A percentile compares a stretch with the other conserved stretches of the same genome.
Evolutionary conservation across 495 filamentous ascomycete genomes (phyloP).

Genomic region (Penicillium paxilli): DNA sequence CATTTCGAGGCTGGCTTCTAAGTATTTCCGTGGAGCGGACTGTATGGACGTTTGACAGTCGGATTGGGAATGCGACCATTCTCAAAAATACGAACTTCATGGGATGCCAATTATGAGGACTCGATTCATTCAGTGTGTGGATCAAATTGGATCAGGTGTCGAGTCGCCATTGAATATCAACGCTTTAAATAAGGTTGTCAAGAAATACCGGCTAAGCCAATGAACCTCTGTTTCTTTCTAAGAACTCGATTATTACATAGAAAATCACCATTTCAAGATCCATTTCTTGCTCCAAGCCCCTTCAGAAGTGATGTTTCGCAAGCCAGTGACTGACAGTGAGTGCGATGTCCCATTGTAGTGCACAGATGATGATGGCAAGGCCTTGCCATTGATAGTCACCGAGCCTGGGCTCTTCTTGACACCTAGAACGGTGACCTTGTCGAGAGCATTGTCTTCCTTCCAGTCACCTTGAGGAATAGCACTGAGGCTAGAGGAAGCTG

Average conservation of each 20-base stretch:
- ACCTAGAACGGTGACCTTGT: conserved; percentile 69
- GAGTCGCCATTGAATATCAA: too few species aligned
- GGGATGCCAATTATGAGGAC: too few species aligned
- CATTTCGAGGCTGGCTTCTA: not conserved
- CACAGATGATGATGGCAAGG: conserved; percentile 41
- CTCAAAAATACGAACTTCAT: too few species aligned
- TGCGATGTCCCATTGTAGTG: conserved; percentile 47
- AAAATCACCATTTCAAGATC: conserved; percentile 55
- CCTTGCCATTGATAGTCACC: conserved; percentile 54
- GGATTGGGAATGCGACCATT: not conserved
- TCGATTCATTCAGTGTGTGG: too few species aligned
- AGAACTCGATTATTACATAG: not conserved
- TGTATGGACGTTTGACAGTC: not conserved
- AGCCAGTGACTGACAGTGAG: conserved; percentile 49
- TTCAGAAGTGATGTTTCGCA: conserved; percentile 46
- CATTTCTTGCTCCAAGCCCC: conserved; percentile 61
- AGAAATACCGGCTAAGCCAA: not conserved
- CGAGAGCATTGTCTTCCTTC: conserved; percentile 59
- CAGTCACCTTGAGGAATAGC: conserved; percentile 53
- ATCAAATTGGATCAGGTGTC: too few species aligned
- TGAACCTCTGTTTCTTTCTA: not conserved
- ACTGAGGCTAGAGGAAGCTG: conserved; percentile 42
- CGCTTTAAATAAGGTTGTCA: not conserved
- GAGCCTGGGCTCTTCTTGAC: conserved; percentile 39
- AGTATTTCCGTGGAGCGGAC: not conserved